phyloP scores from a whole-genome alignment of 1,284 basidiomycete genomes.

The Phaffia rhodozyma region DNA sequence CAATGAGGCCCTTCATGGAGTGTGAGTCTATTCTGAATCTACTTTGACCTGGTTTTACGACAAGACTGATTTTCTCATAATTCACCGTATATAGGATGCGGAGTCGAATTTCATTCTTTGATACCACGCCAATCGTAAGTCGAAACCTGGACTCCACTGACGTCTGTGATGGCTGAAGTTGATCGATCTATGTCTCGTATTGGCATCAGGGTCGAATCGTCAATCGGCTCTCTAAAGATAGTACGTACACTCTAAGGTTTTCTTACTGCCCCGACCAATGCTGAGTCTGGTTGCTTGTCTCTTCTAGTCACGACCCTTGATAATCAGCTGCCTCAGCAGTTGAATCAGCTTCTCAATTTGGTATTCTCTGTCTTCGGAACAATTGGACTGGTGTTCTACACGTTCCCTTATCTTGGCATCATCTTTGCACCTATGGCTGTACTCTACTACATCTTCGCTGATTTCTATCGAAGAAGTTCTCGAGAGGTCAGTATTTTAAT shows the following conservation, averaged over 20 bases:
- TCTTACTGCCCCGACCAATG: neutral
- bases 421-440: conserved; percentile 26
- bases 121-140: conserved; percentile 58
- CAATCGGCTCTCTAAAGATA: conserved; percentile 43
- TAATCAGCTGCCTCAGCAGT: conserved; percentile 38
- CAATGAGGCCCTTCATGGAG: conserved; percentile 38
- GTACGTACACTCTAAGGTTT: neutral
- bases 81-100: conserved; percentile 35
- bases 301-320: conserved; percentile 18
- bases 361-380: conserved; percentile 25
- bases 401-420: conserved; percentile 23
- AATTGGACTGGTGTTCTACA: conserved; percentile 26
- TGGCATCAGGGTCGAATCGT: conserved; percentile 43
- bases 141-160: neutral
- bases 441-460: conserved; percentile 20
- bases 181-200: neutral
- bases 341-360: conserved; percentile 16
- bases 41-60: conserved; percentile 45
- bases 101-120: conserved; percentile 59
- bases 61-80: conserved; percentile 42
- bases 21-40: conserved; percentile 26
- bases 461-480: neutral
- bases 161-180: neutral
- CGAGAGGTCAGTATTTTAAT: neutral
- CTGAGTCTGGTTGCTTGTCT: neutral